A percentile compares a stretch with the other conserved stretches of the same genome.
These are phyloP conservation scores for Apophysomyces sp. DNA, from an alignment of 371 early-diverging fungal genomes.

Conservation along the genomic window DNA sequence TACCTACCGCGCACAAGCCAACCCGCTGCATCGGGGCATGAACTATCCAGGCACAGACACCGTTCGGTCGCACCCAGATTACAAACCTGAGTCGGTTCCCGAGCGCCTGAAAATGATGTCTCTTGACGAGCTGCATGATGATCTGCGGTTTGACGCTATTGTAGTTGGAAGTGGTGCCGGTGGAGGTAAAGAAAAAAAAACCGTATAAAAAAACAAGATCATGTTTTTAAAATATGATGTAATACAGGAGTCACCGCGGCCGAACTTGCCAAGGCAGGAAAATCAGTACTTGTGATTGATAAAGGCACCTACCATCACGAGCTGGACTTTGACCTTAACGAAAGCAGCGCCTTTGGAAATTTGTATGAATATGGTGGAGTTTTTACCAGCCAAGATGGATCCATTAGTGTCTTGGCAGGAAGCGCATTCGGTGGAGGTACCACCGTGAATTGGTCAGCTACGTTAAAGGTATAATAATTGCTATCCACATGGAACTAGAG, in stretches of 20 bases:
- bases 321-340: constrained; percentile 48
- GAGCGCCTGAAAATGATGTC: constrained; percentile 22
- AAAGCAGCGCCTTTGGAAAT: constrained; percentile 42
- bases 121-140: constrained; percentile 18
- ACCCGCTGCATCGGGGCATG: constrained; percentile 30
- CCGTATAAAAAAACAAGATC: no score
- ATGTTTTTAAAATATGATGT: background rate
- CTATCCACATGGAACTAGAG: background rate
- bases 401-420: constrained; percentile 58
- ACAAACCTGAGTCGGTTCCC: constrained; percentile 15
- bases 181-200: constrained; percentile 47
- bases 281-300: constrained; percentile 73
- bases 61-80: constrained; percentile 6
- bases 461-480: constrained; percentile 44
- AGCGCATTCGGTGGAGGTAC: constrained; percentile 73
- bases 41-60: constrained; percentile 36
- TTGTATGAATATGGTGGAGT: constrained; percentile 55
- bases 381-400: constrained; percentile 42
- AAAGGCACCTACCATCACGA: constrained; percentile 65
- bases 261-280: constrained; percentile 67
- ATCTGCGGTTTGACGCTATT: constrained; percentile 60
- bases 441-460: constrained; percentile 61
- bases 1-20: constrained; percentile 14
- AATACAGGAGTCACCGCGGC: constrained; percentile 61
- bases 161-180: constrained; percentile 79